Conservation (phyloP, 495 filamentous ascomycete genomes). For the Geoglossum glabrum region DNA sequence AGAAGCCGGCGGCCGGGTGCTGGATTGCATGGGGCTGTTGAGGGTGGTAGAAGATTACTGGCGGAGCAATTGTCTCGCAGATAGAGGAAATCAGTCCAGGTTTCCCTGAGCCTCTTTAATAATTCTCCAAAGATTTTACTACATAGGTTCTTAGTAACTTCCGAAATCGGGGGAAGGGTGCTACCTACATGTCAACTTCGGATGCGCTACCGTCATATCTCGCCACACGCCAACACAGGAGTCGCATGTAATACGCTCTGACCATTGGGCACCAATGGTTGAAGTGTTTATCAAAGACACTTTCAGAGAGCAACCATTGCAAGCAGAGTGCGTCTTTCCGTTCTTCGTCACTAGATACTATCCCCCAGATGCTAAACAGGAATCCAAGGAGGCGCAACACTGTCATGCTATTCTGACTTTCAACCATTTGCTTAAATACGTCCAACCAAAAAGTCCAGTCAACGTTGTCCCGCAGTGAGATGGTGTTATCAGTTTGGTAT, state of each 20-base stretch:
- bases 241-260: constrained; percentile 80
- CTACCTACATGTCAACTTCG: constrained; percentile 47
- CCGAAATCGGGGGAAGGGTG: background rate
- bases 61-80: constrained; percentile 14
- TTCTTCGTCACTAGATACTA: constrained; percentile 40
- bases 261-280: constrained; percentile 99
- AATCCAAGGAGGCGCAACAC: constrained; percentile 80
- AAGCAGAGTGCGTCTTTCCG: constrained; percentile 56
- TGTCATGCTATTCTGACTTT: constrained; percentile 83
- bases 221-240: constrained; percentile 82
- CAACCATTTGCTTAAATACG: constrained; percentile 63
- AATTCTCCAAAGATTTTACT: constrained; percentile 50
- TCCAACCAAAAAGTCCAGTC: constrained; percentile 87
- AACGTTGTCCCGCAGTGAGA: constrained; percentile 22
- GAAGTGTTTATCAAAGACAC: constrained; percentile 68
- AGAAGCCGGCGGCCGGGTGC: constrained; percentile 80
- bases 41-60: constrained; percentile 37
- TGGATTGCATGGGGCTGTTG: constrained; percentile 67
- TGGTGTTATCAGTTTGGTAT: constrained; percentile 29
- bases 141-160: constrained; percentile 8
- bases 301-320: constrained; percentile 60
- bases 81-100: constrained; percentile 65
- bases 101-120: constrained; percentile 44
- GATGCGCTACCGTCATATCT: constrained; percentile 51
- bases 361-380: constrained; percentile 64